Base-by-base conservation (phyloP, 108 stramenopile genomes). In the Skeletonema grethae region DNA sequence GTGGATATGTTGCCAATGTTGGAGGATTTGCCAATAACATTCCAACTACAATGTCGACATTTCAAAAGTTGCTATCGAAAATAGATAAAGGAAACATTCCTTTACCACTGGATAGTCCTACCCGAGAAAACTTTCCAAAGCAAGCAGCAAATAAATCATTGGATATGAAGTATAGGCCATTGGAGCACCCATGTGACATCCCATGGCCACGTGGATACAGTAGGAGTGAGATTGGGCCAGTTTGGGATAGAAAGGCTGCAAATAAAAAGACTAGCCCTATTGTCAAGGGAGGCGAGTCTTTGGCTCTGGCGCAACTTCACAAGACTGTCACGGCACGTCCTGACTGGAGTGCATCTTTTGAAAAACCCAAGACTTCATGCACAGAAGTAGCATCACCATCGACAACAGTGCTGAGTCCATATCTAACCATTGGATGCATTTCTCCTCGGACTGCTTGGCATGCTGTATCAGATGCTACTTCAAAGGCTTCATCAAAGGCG, bases 321-420 rank as follows among this genome's bases (percentile, higher is more conserved):
- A 43, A 79, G 46, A 60, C 67, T 9, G 71, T 89, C 53, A 63
- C 76, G 0, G 41, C 46, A 24, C 76, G 76, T 59, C 76, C 76
- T 24, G 69, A 77, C 70, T 77, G 76, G 76, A 69, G 96, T 22
- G 87, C 88, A 7, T 82, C 84, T 24, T 99, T 98, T 73, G 96
- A 95, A 75, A 99, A 99, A 70, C 99, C 99, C 35, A 94, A 96
- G 48, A 99, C 99, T 5, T 80, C 88, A 5, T 92, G 93, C 31
- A 97, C 90, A 25, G 80, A 86, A 22, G 57, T 90, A n/a, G 61
- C 65, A 28, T 74, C 73, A 39, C 88, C 91, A 24, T 82, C 85
- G 11, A 97, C 98, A 12, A 97, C 97, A 10, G 85, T 70, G 6
- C 78, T 98, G 5, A 72, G 79, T 39, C 92, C 95, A 2, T 95